Evolutionary conservation across 176 grass and related monocot species (phyloP).

Genomic region (Carex littledalei): DNA sequence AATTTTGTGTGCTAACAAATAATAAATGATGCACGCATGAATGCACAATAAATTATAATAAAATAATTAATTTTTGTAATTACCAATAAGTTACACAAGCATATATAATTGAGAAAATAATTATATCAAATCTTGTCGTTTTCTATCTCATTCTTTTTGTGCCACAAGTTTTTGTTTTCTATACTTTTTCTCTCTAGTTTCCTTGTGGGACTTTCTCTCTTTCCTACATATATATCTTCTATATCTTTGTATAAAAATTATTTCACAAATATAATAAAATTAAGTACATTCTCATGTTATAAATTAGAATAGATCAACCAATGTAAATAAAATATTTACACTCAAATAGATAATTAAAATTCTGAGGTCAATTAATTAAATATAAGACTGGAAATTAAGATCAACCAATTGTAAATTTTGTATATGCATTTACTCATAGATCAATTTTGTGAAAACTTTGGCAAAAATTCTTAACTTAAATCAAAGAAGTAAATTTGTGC

Average conservation of each 20-base stretch:
- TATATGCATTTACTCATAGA: not conserved
- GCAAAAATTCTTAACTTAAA: not conserved
- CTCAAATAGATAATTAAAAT: not conserved
- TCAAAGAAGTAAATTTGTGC: not conserved
- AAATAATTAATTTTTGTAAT: not conserved
- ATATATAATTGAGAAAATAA: not conserved
- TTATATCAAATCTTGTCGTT: not conserved
- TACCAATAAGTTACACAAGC: not conserved
- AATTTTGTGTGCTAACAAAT: not conserved
- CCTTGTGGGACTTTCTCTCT: conserved; percentile 5
- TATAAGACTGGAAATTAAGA: not conserved
- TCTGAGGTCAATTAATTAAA: not conserved
- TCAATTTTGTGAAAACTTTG: not conserved
- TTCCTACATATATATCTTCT: not conserved
- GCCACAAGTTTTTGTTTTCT: not conserved
- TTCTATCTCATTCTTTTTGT: not conserved
- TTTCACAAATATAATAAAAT: not conserved
- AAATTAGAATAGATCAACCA: not conserved
- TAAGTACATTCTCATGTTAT: not conserved
- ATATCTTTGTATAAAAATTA: not conserved
- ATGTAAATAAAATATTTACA: not conserved
- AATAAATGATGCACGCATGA: not conserved
- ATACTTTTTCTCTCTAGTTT: not conserved
- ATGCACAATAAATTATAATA: not conserved
- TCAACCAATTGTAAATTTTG: not conserved